Evolutionary conservation across 176 grass and related monocot species (phyloP), one percentile per base, ranked within the genome.

Genomic region (Areca catechu): DNA sequence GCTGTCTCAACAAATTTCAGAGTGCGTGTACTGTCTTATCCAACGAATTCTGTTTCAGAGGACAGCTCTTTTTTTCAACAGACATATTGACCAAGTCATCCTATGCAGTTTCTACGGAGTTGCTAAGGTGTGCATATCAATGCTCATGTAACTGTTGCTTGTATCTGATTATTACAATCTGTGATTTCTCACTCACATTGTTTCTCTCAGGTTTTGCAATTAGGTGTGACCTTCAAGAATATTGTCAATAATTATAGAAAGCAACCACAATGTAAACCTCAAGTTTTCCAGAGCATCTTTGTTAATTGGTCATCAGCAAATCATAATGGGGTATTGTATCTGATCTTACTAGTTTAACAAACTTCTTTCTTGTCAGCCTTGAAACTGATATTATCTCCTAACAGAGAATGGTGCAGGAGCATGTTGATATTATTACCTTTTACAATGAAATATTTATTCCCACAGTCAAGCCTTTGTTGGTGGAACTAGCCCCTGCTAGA

Each of bases 381-480:
- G 54, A 34, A 55, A 74, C 34, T 61, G 61, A 49, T 56, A 57
- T 74, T 22, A 24, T 66, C 62, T 74, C 34, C 4, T 19, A 70
- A 65, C 86, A 96, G 91, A 77, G 81, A 70, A 56, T 77, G 22
- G 83, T 76, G 24, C 50, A 80, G 52, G 76, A 62, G 23, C 77
- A 91, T 79, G 83, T 91, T 7, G 83, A 80, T 69, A 91, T 97
- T 60, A 97, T 97, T 80, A 58, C 58, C 52, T 97, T 97, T 74
- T 97, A 97, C 63, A 97, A 97, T 61, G 80, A 82, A 75, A 80
- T 91, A 56, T 97, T 90, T 72, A 80, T 97, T 78, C 83, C 83
- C 77, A 69, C 75, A 62, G 86, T 79, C 50, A 97, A 88, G 50
- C 78, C 83, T 78, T 79, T 97, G 49, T 67, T 96, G 59, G 77